Evolutionary conservation across 2,329 filamentous ascomycete species (phyloP).

Genomic region (Teratosphaeria epicoccoides): DNA sequence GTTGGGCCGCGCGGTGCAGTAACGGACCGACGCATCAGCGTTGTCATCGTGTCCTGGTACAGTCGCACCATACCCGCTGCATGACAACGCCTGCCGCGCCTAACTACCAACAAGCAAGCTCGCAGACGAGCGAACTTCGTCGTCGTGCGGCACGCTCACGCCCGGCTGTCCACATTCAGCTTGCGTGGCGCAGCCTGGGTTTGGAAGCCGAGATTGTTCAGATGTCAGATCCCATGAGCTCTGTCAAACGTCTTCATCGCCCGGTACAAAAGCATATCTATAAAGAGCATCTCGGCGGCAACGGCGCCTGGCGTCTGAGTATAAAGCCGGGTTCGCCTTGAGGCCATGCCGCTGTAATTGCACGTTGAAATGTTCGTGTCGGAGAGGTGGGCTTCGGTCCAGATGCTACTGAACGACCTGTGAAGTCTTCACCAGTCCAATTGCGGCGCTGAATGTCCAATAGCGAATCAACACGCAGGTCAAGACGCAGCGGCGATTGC

Average conservation of each 20-base stretch:
- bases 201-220: neutral
- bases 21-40: neutral
- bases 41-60: neutral
- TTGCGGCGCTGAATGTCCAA: neutral
- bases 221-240: neutral
- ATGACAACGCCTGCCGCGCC: neutral
- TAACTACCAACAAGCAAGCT: neutral
- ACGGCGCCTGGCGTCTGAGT: neutral
- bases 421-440: neutral
- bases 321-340: neutral
- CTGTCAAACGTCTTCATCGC: neutral
- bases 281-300: neutral
- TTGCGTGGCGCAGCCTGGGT: neutral
- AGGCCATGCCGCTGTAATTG: no score
- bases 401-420: neutral
- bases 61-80: neutral
- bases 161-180: neutral
- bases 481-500: neutral
- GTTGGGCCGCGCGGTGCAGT: neutral
- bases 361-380: no score
- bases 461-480: neutral
- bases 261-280: neutral
- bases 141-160: neutral
- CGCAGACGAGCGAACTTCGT: neutral
- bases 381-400: neutral